phyloP scores from a whole-genome alignment of 805 yeast genomes.

The Cyberlindnera mississippiensis region DNA sequence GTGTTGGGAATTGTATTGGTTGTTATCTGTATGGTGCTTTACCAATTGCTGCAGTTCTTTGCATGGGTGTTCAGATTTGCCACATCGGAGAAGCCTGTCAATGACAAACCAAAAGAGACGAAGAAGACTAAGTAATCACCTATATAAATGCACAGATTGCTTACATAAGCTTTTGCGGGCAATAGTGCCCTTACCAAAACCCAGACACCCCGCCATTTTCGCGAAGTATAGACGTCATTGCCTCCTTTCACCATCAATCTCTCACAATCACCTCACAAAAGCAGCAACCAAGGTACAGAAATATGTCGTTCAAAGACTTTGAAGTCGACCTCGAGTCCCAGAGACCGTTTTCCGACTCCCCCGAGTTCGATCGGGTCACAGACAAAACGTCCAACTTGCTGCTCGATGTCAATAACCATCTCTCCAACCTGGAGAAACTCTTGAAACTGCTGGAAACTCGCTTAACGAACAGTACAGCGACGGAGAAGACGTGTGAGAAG shows the following conservation, averaged over 20 bases:
- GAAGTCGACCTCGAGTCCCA: constrained; percentile 28
- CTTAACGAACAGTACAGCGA: constrained; percentile 25
- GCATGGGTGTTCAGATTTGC: neutral
- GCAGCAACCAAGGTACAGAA: neutral
- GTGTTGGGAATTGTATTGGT: constrained; percentile 35
- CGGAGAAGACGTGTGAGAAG: constrained; percentile 37
- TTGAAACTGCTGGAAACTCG: constrained; percentile 33
- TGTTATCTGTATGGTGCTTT: constrained; percentile 5
- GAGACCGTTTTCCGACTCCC: constrained; percentile 39
- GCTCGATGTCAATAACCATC: constrained; percentile 50
- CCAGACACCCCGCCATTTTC: too few species aligned
- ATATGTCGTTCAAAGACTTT: constrained; percentile 26
- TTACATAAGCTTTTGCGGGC: neutral
- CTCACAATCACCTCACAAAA: neutral
- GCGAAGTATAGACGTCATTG: too few species aligned
- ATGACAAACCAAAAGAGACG: neutral
- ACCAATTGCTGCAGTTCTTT: constrained; percentile 2
- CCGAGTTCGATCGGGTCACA: constrained; percentile 46
- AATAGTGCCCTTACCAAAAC: neutral
- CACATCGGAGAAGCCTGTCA: neutral
- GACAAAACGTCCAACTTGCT: constrained; percentile 43
- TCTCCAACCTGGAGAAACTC: constrained; percentile 47
- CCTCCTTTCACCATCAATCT: neutral
- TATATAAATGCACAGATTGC: neutral
- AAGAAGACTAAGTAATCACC: constrained; percentile 2